Base-by-base conservation (phyloP, 192 early-diverging fungal species). In the Pilobolus umbonatus region DNA sequence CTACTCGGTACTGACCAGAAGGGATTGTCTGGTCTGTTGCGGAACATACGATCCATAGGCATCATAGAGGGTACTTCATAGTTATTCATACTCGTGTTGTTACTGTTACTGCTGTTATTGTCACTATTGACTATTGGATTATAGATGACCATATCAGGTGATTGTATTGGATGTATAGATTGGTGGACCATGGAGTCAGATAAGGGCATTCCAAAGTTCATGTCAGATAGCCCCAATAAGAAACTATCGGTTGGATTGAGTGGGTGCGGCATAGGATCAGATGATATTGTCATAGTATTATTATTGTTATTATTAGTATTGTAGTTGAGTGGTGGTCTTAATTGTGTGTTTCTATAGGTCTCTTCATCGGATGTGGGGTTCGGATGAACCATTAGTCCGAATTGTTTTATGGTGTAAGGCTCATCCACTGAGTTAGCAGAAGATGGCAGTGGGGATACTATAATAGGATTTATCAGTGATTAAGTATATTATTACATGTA, bases 1-100 rank as follows among this genome's bases (percentile, higher is more conserved):
- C 61, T 69, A 25, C 61, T 69, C 22, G 67, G 67, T 19, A 69
- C 67, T 25, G 61, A 59, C 67, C 67, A 69, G 29, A 69, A 69
- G 2, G 67, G 67, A 43, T 69, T 69, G 25, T 60, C 67, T 5
- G 67, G 67, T 36, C 61, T 56, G 31, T 69, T 58, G 15, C 67
- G 48, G 7, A 69, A 69, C 25, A 60, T n/a, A n/a, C n/a, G n/a
- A n/a, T n/a, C n/a, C n/a, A n/a, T n/a, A n/a, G n/a, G n/a, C n/a
- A n/a, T n/a, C n/a, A n/a, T n/a, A n/a, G n/a, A n/a, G n/a, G n/a
- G n/a, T n/a, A n/a, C n/a, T n/a, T n/a, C n/a, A n/a, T n/a, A n/a
- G n/a, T n/a, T n/a, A n/a, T n/a, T n/a, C n/a, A n/a, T n/a, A n/a
- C n/a, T n/a, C n/a, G n/a, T n/a, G n/a, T n/a, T n/a, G n/a, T n/a